Conservation (phyloP, 2,329 filamentous ascomycete genomes). For the Penicillium sp. region DNA sequence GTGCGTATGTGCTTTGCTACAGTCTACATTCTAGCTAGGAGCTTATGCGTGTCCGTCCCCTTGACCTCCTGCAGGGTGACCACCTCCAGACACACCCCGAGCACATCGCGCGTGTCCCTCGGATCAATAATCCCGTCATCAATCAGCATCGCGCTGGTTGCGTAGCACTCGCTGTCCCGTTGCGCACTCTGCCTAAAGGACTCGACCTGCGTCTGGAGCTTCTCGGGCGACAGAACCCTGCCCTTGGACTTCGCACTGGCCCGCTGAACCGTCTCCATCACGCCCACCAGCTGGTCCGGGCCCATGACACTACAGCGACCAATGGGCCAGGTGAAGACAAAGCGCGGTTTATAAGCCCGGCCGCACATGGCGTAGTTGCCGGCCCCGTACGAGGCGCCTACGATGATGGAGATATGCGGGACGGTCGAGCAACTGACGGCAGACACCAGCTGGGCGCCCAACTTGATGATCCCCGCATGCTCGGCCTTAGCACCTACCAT, state of each 20-base stretch:
- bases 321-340: conserved; percentile 50
- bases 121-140: conserved; percentile 48
- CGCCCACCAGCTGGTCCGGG: conserved; percentile 45
- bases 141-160: conserved; percentile 38
- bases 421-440: conserved; percentile 52
- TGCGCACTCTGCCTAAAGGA: conserved; percentile 34
- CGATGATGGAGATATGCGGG: conserved; percentile 52
- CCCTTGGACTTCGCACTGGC: conserved; percentile 34
- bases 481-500: conserved; percentile 55
- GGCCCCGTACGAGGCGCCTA: conserved; percentile 53
- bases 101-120: conserved; percentile 43
- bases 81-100: conserved; percentile 44
- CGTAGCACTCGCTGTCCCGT: conserved; percentile 41
- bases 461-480: conserved; percentile 51
- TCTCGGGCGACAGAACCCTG: conserved; percentile 26
- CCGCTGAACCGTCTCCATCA: conserved; percentile 43
- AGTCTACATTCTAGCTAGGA: conserved; percentile 29
- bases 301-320: conserved; percentile 50
- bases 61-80: conserved; percentile 32
- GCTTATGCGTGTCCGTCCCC: conserved; percentile 32
- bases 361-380: conserved; percentile 57
- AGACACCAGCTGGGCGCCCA: conserved; percentile 51
- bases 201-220: conserved; percentile 31
- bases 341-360: conserved; percentile 47
- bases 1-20: neutral